Evolutionary conservation across 2,329 filamentous ascomycete genomes (phyloP).

Genomic region (Aspergillus sp.): DNA sequence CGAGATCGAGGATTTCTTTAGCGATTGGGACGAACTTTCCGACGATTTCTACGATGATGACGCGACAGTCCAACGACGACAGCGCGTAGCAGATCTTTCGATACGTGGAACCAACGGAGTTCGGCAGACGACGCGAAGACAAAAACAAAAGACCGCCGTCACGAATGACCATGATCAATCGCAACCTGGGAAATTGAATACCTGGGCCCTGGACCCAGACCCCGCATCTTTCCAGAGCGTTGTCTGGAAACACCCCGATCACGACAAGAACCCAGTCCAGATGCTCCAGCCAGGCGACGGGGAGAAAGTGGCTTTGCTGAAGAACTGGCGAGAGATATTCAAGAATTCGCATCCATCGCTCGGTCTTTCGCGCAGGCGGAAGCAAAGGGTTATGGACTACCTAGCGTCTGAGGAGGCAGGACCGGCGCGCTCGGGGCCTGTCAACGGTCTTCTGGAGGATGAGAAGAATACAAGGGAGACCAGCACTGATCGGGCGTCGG

Average conservation of each 20-base stretch:
- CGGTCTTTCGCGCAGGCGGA: slow-evolving; percentile 14
- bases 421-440: slow-evolving; percentile 3
- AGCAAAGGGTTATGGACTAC: slow-evolving; percentile 1
- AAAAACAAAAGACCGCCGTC: slow-evolving; percentile 5
- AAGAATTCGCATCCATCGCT: slow-evolving; percentile 26
- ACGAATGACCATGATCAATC: too few relatives aligned
- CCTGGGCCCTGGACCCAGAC: slow-evolving; percentile 8
- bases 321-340: slow-evolving; percentile 41
- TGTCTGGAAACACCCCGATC: slow-evolving; percentile 29
- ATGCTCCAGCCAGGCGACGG: slow-evolving; percentile 33
- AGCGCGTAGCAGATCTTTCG: slow-evolving; percentile 8
- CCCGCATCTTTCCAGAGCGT: slow-evolving; percentile 31
- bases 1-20: slow-evolving; percentile 34
- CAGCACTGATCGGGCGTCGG: slow-evolving; percentile 13
- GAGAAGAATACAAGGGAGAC: slow-evolving; percentile 5
- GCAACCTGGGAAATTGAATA: too few relatives aligned
- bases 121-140: slow-evolving; percentile 5
- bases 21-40: slow-evolving; percentile 40
- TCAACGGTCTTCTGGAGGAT: slow-evolving; percentile 1
- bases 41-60: slow-evolving; percentile 41
- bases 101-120: slow-evolving; percentile 6
- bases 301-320: slow-evolving; percentile 37
- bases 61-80: slow-evolving; percentile 22
- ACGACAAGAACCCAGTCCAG: slow-evolving; percentile 18
- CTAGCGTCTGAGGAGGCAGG: background rate